Evolutionary conservation across 2,329 filamentous ascomycete genomes (phyloP), one percentile per base, ranked within the genome.

Genomic region (Plenodomus tracheiphilus): DNA sequence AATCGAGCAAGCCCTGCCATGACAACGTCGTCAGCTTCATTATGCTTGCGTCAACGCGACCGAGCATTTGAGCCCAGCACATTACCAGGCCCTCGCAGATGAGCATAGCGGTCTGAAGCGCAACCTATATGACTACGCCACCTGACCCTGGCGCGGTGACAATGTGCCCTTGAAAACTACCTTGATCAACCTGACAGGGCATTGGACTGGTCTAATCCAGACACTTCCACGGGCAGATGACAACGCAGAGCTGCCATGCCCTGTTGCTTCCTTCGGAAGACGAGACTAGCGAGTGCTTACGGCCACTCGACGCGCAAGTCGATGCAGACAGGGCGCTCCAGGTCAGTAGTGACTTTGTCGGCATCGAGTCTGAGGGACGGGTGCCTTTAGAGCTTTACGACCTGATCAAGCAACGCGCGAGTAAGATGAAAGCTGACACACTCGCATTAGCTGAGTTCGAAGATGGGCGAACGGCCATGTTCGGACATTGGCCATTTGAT

Each of bases 131-230:
- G 47, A 62, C 39, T 54, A 63, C 40, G 56, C 65, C 15, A 61
- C 63, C 21, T 44, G 30, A 30, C 65, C 59, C 22, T 70, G 59
- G 67, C 57, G 68, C 49, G 66, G 67, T 39, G 56, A 69, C 49
- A 69, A 56, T 30, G 53, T 67, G 2, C 58, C 58, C 18, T 54
- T 70, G 7, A 65, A 64, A 58, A 59, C 55, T 17, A 58, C 64
- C 37, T 43, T 69, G 10, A 61, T 66, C 25, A 17, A 59, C 11
- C 18, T 64, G 4, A 32, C 25, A 10, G 42, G 60, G 36, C 59
- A 61, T 25, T 70, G 64, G 65, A 43, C 54, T 5, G 39, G 49
- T 0, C 48, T 66, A 8, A 28, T 35, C 28, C 35, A 41, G 19
- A 19, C 45, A 11, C 18, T 42, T 22, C 36, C 52, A 6, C 51